These are phyloP conservation scores for Xylariaceae sp. DNA, from an alignment of 2,329 filamentous ascomycete genomes.

Conservation along the genomic window DNA sequence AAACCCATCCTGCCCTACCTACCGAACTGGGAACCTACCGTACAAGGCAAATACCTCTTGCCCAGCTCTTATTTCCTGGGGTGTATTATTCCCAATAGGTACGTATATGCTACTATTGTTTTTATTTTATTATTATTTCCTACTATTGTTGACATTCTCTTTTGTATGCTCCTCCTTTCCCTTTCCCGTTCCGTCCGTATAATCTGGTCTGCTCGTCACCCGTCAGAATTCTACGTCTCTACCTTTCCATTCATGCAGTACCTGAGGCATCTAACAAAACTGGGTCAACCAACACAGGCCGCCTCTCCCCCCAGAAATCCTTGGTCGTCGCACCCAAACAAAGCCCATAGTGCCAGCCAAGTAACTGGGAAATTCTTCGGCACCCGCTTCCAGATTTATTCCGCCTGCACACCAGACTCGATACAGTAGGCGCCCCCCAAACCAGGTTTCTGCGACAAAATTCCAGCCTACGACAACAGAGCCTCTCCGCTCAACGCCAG, in stretches of 20 bases:
- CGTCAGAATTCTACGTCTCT: background rate
- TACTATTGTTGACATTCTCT: background rate
- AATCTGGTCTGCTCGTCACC: background rate
- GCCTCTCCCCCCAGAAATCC: conserved; percentile 15
- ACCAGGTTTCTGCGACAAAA: conserved; percentile 61
- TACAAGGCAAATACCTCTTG: conserved; percentile 43
- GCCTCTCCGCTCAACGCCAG: conserved; percentile 62
- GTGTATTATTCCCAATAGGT: background rate
- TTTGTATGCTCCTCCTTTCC: background rate
- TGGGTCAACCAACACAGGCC: conserved; percentile 22
- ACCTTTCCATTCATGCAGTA: conserved; percentile 13
- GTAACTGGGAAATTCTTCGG: conserved; percentile 45
- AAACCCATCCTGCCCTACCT: conserved; percentile 30
- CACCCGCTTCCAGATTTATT: conserved; percentile 48
- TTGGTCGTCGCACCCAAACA: conserved; percentile 30
- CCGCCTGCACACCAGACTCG: conserved; percentile 53
- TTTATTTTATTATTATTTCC: background rate
- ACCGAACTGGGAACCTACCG: conserved; percentile 33
- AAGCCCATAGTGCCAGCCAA: conserved; percentile 27
- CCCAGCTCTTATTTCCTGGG: conserved; percentile 37
- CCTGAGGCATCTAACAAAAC: conserved; percentile 24
- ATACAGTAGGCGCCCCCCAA: conserved; percentile 55
- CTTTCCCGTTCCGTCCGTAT: background rate
- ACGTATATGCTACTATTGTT: conserved; percentile 4
- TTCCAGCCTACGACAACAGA: conserved; percentile 51